Evolutionary conservation across 495 filamentous ascomycete genomes (phyloP).

Genomic region (Recurvomyces mirabilis): DNA sequence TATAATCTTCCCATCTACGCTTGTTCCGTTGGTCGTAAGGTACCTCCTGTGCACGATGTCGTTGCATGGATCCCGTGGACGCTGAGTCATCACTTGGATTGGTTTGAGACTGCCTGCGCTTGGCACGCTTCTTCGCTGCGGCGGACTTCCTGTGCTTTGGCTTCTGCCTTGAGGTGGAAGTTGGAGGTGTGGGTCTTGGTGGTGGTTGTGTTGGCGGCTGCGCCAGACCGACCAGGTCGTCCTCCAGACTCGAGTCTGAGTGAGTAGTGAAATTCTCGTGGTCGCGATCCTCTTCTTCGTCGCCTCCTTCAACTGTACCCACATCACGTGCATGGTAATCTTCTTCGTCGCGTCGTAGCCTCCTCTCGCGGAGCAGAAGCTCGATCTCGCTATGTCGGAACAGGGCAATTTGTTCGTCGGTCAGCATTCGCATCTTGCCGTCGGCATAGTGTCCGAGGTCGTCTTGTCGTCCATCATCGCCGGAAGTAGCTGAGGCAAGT

Average conservation of each 20-base stretch:
- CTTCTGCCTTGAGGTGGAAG: background rate
- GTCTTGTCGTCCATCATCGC: conserved; percentile 47
- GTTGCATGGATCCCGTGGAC: conserved; percentile 17
- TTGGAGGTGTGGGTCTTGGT: background rate
- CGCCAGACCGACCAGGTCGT: background rate
- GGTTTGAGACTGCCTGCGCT: conserved; percentile 4
- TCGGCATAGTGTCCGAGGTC: conserved; percentile 80
- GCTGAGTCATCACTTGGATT: conserved; percentile 6
- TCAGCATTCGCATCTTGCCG: conserved; percentile 81
- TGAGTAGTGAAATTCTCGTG: no score
- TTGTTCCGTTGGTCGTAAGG: conserved; percentile 31
- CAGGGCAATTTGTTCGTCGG: conserved; percentile 81
- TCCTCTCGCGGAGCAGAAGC: conserved; percentile 46
- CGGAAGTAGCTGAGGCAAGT: conserved; percentile 35
- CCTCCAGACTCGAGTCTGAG: no score
- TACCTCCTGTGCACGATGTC: conserved; percentile 28
- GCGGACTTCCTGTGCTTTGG: background rate
- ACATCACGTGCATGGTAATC: conserved; percentile 4
- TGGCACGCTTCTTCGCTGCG: background rate
- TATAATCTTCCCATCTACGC: conserved; percentile 46
- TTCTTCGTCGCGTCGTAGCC: conserved; percentile 25
- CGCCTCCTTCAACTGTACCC: background rate
- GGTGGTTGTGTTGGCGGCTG: conserved; percentile 14
- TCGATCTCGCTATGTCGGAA: conserved; percentile 87
- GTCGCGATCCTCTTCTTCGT: no score